These are phyloP conservation scores for Globisporangium nunn DNA, from an alignment of 352 stramenopile species.

Conservation along the genomic window DNA sequence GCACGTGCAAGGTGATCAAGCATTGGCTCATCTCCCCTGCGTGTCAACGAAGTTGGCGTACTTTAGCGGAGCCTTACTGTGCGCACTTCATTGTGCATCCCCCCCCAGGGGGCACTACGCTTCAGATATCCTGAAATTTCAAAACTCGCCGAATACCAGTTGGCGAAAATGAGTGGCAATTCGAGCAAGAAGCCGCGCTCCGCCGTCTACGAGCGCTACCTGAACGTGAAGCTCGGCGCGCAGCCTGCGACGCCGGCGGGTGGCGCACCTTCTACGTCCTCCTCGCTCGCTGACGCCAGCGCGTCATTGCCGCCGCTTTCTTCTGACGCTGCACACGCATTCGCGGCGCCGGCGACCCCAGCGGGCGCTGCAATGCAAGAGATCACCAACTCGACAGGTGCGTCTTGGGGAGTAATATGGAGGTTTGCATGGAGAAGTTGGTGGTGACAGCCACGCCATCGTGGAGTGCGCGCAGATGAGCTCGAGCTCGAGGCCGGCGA, in stretches of 20 bases:
- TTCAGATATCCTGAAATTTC: neutral
- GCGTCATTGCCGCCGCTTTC: neutral
- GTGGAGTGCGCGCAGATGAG: constrained; percentile 19
- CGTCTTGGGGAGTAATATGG: neutral
- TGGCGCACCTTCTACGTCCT: no score
- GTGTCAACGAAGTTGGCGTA: no score
- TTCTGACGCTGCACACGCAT: neutral
- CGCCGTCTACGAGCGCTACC: constrained; percentile 39
- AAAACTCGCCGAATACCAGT: neutral
- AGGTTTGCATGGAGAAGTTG: neutral
- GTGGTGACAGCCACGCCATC: no score
- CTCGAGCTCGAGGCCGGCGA: constrained; percentile 49
- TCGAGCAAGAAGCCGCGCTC: constrained; percentile 13
- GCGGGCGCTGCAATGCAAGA: constrained; percentile 12
- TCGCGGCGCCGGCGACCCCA: neutral
- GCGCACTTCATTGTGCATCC: no score
- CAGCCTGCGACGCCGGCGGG: no score
- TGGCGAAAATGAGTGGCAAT: constrained; percentile 9
- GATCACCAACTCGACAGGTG: constrained; percentile 56
- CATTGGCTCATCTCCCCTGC: no score
- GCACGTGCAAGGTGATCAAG: no score
- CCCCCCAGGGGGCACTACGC: no score
- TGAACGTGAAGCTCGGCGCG: constrained; percentile 34
- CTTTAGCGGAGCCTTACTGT: no score
- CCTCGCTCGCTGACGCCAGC: neutral